Evolutionary conservation across 179 eudicot genomes (phyloP).

Genomic region (Monotropa hypopitys): DNA sequence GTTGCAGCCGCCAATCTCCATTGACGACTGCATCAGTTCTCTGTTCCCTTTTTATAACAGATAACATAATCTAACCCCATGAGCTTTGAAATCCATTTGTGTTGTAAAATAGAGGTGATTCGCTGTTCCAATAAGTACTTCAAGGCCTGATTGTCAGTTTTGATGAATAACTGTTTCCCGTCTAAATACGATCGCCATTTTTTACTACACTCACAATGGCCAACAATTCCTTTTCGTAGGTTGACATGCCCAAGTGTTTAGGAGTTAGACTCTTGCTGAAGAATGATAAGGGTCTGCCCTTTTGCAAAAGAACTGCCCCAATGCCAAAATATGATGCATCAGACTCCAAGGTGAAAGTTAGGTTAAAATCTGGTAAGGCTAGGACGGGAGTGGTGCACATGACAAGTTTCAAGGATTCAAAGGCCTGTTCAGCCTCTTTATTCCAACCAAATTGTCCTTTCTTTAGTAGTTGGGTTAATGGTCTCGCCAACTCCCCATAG

Average conservation of each 20-base stretch:
- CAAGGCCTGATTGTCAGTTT: not conserved
- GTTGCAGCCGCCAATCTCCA: no score
- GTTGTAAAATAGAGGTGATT: not conserved
- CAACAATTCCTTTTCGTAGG: no score
- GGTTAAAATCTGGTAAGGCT: no score
- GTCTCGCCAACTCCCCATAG: not conserved
- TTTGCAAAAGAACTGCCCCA: not conserved
- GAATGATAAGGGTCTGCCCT: not conserved
- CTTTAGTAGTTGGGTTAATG: not conserved
- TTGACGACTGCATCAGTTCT: no score
- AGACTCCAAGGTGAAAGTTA: not conserved
- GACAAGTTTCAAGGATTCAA: not conserved
- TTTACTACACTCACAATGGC: not conserved
- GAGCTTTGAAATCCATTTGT: not conserved
- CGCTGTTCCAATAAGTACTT: not conserved
- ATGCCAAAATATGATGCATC: not conserved
- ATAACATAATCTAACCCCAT: not conserved
- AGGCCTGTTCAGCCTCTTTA: not conserved
- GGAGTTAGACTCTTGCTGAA: not conserved
- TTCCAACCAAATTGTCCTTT: not conserved
- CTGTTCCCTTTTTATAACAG: not conserved
- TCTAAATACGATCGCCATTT: not conserved
- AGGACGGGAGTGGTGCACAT: not conserved
- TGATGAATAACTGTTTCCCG: not conserved
- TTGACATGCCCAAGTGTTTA: not conserved